Percentiles rank a stretch among this genome's conserved stretches.
These are phyloP conservation scores for Raffaelea albimanens DNA, from an alignment of 2,329 filamentous ascomycete species.

Conservation along the genomic window DNA sequence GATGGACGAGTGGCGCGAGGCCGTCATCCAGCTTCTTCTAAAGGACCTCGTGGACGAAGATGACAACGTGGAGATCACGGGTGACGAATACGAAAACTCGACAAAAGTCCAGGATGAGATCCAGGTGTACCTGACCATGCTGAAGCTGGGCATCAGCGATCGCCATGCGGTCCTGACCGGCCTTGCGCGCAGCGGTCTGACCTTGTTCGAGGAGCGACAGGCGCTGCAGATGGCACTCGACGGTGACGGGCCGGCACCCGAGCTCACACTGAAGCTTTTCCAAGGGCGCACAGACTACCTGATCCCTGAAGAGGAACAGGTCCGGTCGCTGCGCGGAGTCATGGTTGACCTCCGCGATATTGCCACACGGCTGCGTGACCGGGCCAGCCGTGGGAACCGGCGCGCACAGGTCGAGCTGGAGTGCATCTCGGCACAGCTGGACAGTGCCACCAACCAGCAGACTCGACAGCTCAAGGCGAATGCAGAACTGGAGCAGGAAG, in stretches of 20 bases:
- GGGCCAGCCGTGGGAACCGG: constrained; percentile 28
- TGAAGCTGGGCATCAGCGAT: constrained; percentile 70
- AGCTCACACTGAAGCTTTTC: constrained; percentile 46
- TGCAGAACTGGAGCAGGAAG: constrained; percentile 52
- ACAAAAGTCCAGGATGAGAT: constrained; percentile 82
- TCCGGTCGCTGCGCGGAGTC: constrained; percentile 60
- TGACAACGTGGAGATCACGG: constrained; percentile 61
- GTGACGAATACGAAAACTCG: constrained; percentile 83
- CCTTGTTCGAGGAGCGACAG: constrained; percentile 60
- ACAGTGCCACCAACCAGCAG: constrained; percentile 45
- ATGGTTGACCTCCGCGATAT: constrained; percentile 61
- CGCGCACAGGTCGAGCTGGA: constrained; percentile 53
- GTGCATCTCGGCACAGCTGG: constrained; percentile 56
- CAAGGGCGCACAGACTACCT: constrained; percentile 23
- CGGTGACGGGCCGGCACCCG: constrained; percentile 62
- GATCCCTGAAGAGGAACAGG: constrained; percentile 18
- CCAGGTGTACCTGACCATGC: constrained; percentile 72
- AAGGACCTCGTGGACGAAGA: constrained; percentile 78
- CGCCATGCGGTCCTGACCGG: constrained; percentile 69
- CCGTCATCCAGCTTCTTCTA: constrained; percentile 61
- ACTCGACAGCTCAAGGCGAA: constrained; percentile 40
- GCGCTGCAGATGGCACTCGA: constrained; percentile 52
- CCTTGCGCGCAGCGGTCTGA: constrained; percentile 57
- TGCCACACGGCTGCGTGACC: constrained; percentile 44
- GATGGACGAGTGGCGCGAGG: constrained; percentile 65